Percentiles rank a stretch among this genome's conserved stretches.
These are phyloP conservation scores for Pezicula carpinea DNA, from an alignment of 2,329 filamentous ascomycete species.

Conservation along the genomic window DNA sequence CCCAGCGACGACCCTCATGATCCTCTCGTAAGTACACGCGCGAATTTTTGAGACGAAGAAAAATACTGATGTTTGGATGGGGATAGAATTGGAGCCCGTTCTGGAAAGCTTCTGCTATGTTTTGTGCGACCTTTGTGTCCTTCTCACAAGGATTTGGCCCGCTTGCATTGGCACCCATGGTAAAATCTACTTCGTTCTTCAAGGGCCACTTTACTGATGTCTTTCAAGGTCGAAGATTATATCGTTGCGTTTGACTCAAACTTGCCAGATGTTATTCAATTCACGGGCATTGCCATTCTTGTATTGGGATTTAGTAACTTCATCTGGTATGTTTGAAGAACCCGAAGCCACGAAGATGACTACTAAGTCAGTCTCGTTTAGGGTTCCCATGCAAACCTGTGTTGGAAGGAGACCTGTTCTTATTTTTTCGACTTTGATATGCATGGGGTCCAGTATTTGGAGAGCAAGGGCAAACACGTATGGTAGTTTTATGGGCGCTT, in stretches of 20 bases:
- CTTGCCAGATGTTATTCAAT: slow-evolving; percentile 45
- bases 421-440: slow-evolving; percentile 39
- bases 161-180: slow-evolving; percentile 31
- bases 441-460: slow-evolving; percentile 41
- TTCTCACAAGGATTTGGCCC: slow-evolving; percentile 38
- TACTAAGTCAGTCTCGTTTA: slow-evolving; percentile 1
- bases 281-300: slow-evolving; percentile 42
- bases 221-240: slow-evolving; percentile 45
- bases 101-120: slow-evolving; percentile 37
- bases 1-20: slow-evolving; percentile 44
- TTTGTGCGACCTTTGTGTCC: slow-evolving; percentile 32
- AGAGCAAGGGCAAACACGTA: slow-evolving; percentile 54
- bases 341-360: no score
- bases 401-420: slow-evolving; percentile 44
- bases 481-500: slow-evolving; percentile 59
- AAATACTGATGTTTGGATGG: slow-evolving; percentile 1
- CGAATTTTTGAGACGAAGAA: not conserved
- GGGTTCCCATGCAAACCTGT: slow-evolving; percentile 41
- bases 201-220: not conserved
- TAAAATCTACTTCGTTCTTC: not conserved
- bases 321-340: slow-evolving; percentile 33
- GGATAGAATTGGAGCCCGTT: slow-evolving; percentile 37
- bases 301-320: slow-evolving; percentile 47
- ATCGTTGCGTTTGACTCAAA: slow-evolving; percentile 50
- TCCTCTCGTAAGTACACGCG: slow-evolving; percentile 30